phyloP scores from a whole-genome alignment of 2,329 filamentous ascomycete species.

The Beauveria australis region DNA sequence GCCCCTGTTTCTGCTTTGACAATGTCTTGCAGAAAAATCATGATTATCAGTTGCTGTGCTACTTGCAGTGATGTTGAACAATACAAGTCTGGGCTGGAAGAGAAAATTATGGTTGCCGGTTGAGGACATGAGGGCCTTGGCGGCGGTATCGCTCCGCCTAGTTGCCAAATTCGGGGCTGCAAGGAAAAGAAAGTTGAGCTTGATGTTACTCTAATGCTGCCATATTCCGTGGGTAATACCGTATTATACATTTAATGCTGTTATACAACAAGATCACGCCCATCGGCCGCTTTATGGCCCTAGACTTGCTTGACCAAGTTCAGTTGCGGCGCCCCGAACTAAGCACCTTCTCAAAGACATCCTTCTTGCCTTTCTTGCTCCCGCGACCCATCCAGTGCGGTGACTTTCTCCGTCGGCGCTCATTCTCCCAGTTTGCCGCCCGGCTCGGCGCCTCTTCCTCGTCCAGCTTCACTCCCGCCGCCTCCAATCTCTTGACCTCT shows the following conservation, averaged over 20 bases:
- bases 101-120: no score
- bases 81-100: no score
- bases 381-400: not conserved
- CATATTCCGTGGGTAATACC: not conserved
- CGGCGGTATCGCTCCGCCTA: not conserved
- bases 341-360: not conserved
- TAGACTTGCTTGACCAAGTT: not conserved
- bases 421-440: no score
- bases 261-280: not conserved
- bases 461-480: no score
- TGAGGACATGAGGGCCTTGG: not conserved
- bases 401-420: not conserved
- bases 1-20: no score
- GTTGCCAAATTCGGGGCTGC: not conserved
- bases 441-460: not conserved
- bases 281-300: not conserved
- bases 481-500: not conserved
- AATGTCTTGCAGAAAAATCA: no score
- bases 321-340: not conserved
- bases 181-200: not conserved
- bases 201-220: not conserved
- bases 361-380: not conserved
- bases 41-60: no score
- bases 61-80: no score
- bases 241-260: not conserved